Evolutionary conservation across 495 filamentous ascomycete species (phyloP).

Genomic region (Parachaetomium inaequale): DNA sequence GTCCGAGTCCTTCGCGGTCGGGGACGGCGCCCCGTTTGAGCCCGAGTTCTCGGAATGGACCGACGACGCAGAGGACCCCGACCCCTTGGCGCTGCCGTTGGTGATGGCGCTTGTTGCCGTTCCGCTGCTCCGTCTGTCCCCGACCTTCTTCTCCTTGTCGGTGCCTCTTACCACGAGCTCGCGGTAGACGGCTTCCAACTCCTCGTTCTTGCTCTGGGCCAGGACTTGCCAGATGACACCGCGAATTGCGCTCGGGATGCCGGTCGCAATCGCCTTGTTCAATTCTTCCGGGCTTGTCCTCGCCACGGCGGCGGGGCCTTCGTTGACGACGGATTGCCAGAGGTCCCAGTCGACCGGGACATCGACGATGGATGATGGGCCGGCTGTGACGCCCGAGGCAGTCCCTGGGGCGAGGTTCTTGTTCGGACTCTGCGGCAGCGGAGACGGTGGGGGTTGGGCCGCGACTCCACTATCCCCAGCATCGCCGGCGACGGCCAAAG

Average conservation of each 20-base stretch:
- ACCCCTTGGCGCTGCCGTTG: constrained; percentile 54
- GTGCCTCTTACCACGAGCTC: constrained; percentile 79
- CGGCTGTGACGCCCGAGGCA: constrained; percentile 68
- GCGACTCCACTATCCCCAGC: constrained; percentile 42
- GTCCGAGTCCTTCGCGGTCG: constrained; percentile 64
- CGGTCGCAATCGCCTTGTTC: constrained; percentile 83
- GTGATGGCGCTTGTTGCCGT: constrained; percentile 39
- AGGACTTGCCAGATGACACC: constrained; percentile 98
- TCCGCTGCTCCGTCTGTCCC: constrained; percentile 55
- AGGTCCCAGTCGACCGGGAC: constrained; percentile 90
- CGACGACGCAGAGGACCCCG: constrained; percentile 74
- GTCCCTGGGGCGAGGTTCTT: constrained; percentile 73
- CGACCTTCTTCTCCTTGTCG: constrained; percentile 73
- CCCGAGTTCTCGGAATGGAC: constrained; percentile 77
- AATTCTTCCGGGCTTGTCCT: constrained; percentile 82
- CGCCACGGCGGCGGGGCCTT: constrained; percentile 82
- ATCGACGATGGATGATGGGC: constrained; percentile 63
- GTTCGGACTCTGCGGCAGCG: constrained; percentile 50
- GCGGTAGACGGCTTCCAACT: constrained; percentile 81
- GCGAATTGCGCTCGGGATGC: constrained; percentile 90
- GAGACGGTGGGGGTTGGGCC: constrained; percentile 44
- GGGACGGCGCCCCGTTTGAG: constrained; percentile 52
- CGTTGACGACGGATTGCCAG: constrained; percentile 93
- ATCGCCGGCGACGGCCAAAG: constrained; percentile 49
- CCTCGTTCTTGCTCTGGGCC: constrained; percentile 87